These are phyloP conservation scores for Candida sanyaensis DNA, from an alignment of 1,139 yeast genomes.

Conservation along the genomic window DNA sequence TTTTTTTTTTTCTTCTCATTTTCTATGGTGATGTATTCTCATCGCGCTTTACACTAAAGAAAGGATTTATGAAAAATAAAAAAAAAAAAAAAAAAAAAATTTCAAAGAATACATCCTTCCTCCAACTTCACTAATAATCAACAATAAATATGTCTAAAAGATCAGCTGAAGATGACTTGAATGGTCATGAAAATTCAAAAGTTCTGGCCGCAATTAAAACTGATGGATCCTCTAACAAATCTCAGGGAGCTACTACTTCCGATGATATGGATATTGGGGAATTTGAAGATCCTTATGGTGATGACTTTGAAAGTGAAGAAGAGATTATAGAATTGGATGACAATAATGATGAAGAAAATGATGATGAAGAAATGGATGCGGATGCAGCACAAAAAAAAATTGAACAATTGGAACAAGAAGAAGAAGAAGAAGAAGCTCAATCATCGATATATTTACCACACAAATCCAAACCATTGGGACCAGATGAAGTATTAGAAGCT, in stretches of 20 bases:
- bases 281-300: conserved; percentile 93
- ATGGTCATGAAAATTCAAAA: conserved; percentile 25
- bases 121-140: background rate
- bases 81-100: background rate
- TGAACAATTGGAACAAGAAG: conserved; percentile 34
- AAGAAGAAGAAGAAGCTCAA: conserved; percentile 27
- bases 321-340: conserved; percentile 80
- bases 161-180: conserved; percentile 42
- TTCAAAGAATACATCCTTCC: no score
- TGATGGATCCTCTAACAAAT: conserved; percentile 28
- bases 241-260: conserved; percentile 36
- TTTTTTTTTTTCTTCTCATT: background rate
- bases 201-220: conserved; percentile 27
- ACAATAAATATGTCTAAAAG: conserved; percentile 60
- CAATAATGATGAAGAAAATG: conserved; percentile 65
- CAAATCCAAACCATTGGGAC: conserved; percentile 84
- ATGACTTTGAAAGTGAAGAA: conserved; percentile 92
- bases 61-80: conserved; percentile 1
- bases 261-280: conserved; percentile 74
- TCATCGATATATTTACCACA: conserved; percentile 77
- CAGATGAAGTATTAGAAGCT: conserved; percentile 94
- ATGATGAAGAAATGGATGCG: conserved; percentile 48
- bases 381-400: conserved; percentile 25
- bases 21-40: background rate
- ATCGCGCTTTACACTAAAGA: conserved; percentile 4